phyloP scores from a whole-genome alignment of 2,329 filamentous ascomycete genomes.

The Nemania sp. region DNA sequence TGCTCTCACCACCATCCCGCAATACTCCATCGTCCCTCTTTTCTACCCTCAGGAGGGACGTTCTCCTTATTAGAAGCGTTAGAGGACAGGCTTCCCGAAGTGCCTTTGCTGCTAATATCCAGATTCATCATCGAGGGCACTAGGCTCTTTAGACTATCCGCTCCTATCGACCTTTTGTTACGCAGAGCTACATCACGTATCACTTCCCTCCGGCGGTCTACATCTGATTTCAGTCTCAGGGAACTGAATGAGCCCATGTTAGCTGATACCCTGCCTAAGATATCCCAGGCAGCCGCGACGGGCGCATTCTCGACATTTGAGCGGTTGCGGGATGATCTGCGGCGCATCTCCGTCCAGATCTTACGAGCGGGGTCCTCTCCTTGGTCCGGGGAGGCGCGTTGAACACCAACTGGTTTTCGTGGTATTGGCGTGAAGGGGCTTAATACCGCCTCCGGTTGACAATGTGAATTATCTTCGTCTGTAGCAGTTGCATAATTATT shows the following conservation, averaged over 20 bases:
- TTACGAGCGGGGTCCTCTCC: conserved; percentile 45
- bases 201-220: conserved; percentile 41
- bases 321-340: conserved; percentile 39
- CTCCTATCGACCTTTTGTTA: conserved; percentile 49
- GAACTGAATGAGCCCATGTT: conserved; percentile 3
- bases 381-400: conserved; percentile 34
- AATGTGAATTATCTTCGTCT: conserved; percentile 11
- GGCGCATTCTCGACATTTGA: conserved; percentile 34
- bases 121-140: conserved; percentile 46
- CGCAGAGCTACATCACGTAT: conserved; percentile 46
- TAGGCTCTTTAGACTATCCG: conserved; percentile 49
- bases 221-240: conserved; percentile 33
- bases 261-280: conserved; percentile 1
- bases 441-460: conserved; percentile 7
- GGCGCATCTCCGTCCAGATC: conserved; percentile 51
- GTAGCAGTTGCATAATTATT: background rate
- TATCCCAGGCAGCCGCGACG: conserved; percentile 20
- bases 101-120: conserved; percentile 37
- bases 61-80: conserved; percentile 35
- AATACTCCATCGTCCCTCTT: conserved; percentile 47
- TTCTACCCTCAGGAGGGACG: conserved; percentile 33
- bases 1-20: conserved; percentile 45
- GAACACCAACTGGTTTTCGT: conserved; percentile 37
- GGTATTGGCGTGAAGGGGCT: conserved; percentile 35
- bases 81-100: conserved; percentile 25